Evolutionary conservation across 108 stramenopile species (phyloP), one percentile per base, ranked within the genome.

Genomic region (Aurantiochytrium sp.): DNA sequence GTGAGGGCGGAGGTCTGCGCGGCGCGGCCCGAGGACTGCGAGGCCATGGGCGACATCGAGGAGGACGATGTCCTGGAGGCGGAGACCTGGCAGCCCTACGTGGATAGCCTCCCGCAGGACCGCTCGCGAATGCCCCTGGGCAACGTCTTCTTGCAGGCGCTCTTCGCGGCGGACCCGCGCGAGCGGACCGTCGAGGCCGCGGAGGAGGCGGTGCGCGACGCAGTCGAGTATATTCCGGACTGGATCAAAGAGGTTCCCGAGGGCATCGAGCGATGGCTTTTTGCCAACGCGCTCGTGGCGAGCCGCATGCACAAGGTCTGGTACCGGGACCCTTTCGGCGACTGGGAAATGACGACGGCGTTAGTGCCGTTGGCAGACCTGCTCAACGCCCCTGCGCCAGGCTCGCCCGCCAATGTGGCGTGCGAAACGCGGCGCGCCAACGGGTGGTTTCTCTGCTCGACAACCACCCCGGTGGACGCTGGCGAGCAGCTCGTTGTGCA

Each of bases 171-270:
- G n/a, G 39, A 41, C 32, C 19, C 73, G 39, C 39, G 73, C 27
- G 73, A 81, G 45, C 39, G 39, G 1, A 81, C 42, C 36, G 12
- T 21, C 6, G 73, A 81, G 39, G 73, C 39, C 30, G 6, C 36
- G 6, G 73, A 81, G 21, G 21, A 17, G 10, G 27, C 30, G 42
- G 45, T 81, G 19, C 73, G 73, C 30, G 42, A 81, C 15, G 73
- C 73, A 19, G 45, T 81, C 24, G 73, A 81, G 42, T 81, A 27
- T 24, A 81, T 81, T 22, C 73, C 73, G 39, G 73, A 81, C 73
- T 81, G 73, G 73, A 81, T 81, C 42, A 41, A 81, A 22, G 73
- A 81, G 73, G 34, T 65, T 27, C n/a, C 21, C 6, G 73, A 81
- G 42, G 42, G 39, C n/a, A 12, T 81, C 42, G 73, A 48, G 27